Evolutionary conservation across 257 asterid genomes (phyloP).

Genomic region (Prunella vulgaris): DNA sequence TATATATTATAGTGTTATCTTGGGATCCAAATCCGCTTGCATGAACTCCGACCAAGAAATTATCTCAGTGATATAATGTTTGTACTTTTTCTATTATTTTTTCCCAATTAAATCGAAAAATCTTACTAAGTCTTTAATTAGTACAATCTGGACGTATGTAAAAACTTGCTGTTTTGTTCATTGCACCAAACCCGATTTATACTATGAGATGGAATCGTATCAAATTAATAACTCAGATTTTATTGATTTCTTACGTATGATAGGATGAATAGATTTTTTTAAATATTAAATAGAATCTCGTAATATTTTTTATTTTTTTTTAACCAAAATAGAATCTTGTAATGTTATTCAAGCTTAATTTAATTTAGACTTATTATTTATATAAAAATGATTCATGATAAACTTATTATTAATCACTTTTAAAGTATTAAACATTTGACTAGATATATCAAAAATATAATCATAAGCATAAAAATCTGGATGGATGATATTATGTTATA

Average conservation of each 20-base stretch:
- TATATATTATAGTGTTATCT: not conserved
- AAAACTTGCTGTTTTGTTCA: slow-evolving; percentile 18
- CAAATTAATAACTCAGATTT: not conserved
- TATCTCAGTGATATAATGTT: slow-evolving; percentile 23
- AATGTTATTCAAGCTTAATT: too few relatives aligned
- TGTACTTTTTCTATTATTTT: slow-evolving; percentile 13
- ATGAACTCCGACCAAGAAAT: slow-evolving; percentile 34
- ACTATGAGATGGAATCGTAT: slow-evolving; percentile 12
- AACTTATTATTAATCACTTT: too few relatives aligned
- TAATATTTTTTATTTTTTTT: not conserved
- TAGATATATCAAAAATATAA: too few relatives aligned
- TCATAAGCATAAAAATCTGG: too few relatives aligned
- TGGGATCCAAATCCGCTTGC: slow-evolving; percentile 32
- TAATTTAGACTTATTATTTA: too few relatives aligned
- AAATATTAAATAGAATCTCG: not conserved
- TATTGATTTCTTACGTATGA: slow-evolving; percentile 14
- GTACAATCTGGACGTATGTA: slow-evolving; percentile 22
- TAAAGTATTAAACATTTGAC: too few relatives aligned
- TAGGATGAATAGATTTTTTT: not conserved
- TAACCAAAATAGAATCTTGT: too few relatives aligned
- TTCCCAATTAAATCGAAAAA: not conserved
- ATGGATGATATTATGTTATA: too few relatives aligned
- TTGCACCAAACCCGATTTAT: slow-evolving; percentile 13
- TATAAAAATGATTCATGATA: too few relatives aligned
- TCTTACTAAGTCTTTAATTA: not conserved